These are phyloP conservation scores for Pichia thaimueangensis DNA, from an alignment of 805 yeast species.

Conservation along the genomic window DNA sequence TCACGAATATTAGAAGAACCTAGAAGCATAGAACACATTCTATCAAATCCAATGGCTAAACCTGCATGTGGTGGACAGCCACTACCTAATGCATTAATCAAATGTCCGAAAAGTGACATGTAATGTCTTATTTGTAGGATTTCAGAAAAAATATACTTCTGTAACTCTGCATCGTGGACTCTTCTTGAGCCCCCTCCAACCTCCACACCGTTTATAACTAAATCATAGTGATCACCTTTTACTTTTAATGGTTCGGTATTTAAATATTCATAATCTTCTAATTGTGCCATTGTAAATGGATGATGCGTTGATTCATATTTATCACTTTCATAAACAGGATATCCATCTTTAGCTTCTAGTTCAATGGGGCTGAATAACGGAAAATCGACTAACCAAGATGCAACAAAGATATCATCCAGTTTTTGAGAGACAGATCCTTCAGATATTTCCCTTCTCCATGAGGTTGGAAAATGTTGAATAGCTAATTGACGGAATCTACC, in stretches of 20 bases:
- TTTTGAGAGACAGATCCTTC: conserved; percentile 15
- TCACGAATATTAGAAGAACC: conserved; percentile 77
- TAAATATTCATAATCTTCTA: conserved; percentile 58
- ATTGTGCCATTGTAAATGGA: conserved; percentile 90
- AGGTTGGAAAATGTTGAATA: conserved; percentile 44
- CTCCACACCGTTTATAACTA: conserved; percentile 91
- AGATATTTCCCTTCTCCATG: conserved; percentile 38
- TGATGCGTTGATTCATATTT: conserved; percentile 77
- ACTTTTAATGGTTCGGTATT: conserved; percentile 52
- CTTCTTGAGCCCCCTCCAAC: conserved; percentile 97
- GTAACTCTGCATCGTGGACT: conserved; percentile 80
- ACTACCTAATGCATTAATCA: conserved; percentile 69
- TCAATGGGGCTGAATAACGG: conserved; percentile 84
- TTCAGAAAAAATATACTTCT: conserved; percentile 60
- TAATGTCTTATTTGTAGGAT: conserved; percentile 57
- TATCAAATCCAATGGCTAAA: conserved; percentile 88
- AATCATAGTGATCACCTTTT: conserved; percentile 88
- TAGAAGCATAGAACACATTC: conserved; percentile 86
- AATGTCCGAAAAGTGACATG: conserved; percentile 72
- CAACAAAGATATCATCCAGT: conserved; percentile 42
- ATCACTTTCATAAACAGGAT: conserved; percentile 53
- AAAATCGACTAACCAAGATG: conserved; percentile 84
- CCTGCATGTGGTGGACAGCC: conserved; percentile 99
- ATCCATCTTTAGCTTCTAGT: conserved; percentile 26
- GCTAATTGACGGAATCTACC: conserved; percentile 80